Base-by-base conservation (phyloP, 805 yeast genomes). In the Wilhelminamyces savonicus region DNA sequence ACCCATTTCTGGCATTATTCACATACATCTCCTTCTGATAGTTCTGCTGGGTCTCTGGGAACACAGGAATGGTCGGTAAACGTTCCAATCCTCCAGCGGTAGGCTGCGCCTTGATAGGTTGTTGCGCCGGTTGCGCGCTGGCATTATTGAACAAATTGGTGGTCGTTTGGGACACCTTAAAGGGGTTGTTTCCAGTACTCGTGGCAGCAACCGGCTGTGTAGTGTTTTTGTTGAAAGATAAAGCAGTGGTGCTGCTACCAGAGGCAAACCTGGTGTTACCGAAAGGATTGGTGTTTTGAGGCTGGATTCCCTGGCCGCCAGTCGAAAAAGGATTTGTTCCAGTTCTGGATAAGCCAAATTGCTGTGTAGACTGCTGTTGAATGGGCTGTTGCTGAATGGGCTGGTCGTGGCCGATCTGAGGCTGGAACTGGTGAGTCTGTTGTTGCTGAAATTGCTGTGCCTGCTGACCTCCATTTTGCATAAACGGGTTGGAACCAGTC, bases 31-130 rank as follows among this genome's bases (percentile, higher is more conserved):
- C 62, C 23, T 52, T 54, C 30, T 59, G 66, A 13, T 59, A 60
- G 19, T 59, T 66, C 30, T 56, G 59, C 41, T 71, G 74, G 7
- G 83, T 76, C 41, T 77, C 76, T 0, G 84, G 85, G 43, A 79
- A 82, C 7, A 78, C 82, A 3, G 86, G 73, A 3, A 71, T 57
- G 1, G 87, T 80, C 7, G 79, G 79, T 25, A 80, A 51, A 29
- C 61, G 59, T 46, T 82, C 88, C 36, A 78, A 64, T 0, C 88
- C 90, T 4, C 88, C 90, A 20, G 85, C 82, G 2, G 86, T 79
- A 2, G 75, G 69, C 44, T 74, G 81, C 11, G 66, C 58, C 43
- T 62, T 56, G 41, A 70, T 32, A 28, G 54, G 36, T 39, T 51
- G 46, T 32, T 40, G 54, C 17, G 30, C 32, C 18, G 37, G 40